Conservation (phyloP, 169 alveolate species). For the Babesia ovata region DNA sequence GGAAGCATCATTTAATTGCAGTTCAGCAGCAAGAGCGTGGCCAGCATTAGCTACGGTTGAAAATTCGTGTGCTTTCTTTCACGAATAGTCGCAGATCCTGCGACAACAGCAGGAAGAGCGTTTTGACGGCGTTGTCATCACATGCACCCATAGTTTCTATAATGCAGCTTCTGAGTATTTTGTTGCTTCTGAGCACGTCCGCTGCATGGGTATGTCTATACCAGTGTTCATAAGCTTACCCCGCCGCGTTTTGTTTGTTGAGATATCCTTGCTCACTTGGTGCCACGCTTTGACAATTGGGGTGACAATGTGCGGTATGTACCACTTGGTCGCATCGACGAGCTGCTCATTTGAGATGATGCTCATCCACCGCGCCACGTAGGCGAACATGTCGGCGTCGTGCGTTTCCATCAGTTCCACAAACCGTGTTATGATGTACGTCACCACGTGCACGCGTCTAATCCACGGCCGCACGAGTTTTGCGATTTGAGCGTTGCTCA, state of each 20-base stretch:
- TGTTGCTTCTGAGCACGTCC: conserved; percentile 18
- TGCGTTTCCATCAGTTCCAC: conserved; percentile 16
- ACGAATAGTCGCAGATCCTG: conserved; percentile 25
- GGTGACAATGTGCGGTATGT: conserved; percentile 38
- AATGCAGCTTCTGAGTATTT: conserved; percentile 43
- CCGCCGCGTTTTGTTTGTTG: conserved; percentile 5
- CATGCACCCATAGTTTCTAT: conserved; percentile 29
- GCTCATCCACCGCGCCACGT: conserved; percentile 42
- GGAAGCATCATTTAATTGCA: neutral
- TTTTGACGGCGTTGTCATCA: conserved; percentile 14
- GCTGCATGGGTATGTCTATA: neutral
- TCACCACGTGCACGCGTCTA: conserved; percentile 17
- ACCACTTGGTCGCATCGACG: conserved; percentile 42
- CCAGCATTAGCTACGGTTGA: conserved; percentile 24
- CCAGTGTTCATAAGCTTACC: neutral
- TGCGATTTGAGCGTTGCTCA: conserved; percentile 30
- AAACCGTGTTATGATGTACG: conserved; percentile 15
- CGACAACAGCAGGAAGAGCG: conserved; percentile 33
- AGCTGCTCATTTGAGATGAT: conserved; percentile 28
- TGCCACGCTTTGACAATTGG: conserved; percentile 13
- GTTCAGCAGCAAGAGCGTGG: conserved; percentile 30
- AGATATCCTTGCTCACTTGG: conserved; percentile 4
- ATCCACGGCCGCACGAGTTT: conserved; percentile 45
- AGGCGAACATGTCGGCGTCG: conserved; percentile 32
- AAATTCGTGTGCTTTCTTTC: conserved; percentile 23